Percentiles rank a stretch among this genome's conserved stretches.
phyloP scores from a whole-genome alignment of 1,284 basidiomycete genomes.

The Fomitopsis schrenkii region DNA sequence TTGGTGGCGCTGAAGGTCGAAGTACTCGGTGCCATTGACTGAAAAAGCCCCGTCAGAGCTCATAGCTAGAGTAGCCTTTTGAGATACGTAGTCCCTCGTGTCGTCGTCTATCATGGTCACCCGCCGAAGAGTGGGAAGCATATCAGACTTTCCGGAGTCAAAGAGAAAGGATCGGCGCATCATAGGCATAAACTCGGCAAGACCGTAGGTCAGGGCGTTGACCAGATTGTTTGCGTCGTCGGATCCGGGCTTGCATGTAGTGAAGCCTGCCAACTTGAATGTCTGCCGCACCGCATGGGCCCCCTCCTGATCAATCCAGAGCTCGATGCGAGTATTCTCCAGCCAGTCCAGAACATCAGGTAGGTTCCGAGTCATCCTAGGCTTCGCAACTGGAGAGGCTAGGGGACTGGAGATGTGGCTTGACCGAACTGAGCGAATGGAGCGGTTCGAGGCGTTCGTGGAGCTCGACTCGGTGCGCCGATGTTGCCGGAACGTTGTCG shows the following conservation, averaged over 20 bases:
- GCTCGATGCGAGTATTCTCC: conserved; percentile 47
- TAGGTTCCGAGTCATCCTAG: conserved; percentile 19
- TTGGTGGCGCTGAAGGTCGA: conserved; percentile 20
- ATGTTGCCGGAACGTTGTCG: neutral
- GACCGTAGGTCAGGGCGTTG: conserved; percentile 31
- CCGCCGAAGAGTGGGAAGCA: conserved; percentile 61
- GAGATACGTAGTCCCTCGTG: conserved; percentile 65
- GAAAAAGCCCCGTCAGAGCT: conserved; percentile 71
- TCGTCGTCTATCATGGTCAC: conserved; percentile 62
- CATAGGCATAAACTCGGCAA: conserved; percentile 62
- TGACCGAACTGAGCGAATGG: conserved; percentile 4
- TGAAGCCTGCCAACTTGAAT: conserved; percentile 55
- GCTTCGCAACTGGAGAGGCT: conserved; percentile 12
- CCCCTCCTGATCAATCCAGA: conserved; percentile 79
- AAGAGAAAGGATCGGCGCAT: conserved; percentile 57
- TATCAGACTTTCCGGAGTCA: conserved; percentile 68
- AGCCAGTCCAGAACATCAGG: conserved; percentile 48
- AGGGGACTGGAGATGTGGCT: conserved; percentile 8
- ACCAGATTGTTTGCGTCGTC: conserved; percentile 16
- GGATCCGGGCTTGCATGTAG: conserved; percentile 17
- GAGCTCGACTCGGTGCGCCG: conserved; percentile 1
- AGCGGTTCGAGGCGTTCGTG: conserved; percentile 1
- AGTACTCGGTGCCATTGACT: conserved; percentile 58
- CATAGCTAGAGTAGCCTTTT: conserved; percentile 63
- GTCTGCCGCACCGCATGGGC: conserved; percentile 57